Evolutionary conservation across 768 basidiomycete species (phyloP), one percentile per base, ranked within the genome.

Genomic region (Guyanaporus albipodus): DNA sequence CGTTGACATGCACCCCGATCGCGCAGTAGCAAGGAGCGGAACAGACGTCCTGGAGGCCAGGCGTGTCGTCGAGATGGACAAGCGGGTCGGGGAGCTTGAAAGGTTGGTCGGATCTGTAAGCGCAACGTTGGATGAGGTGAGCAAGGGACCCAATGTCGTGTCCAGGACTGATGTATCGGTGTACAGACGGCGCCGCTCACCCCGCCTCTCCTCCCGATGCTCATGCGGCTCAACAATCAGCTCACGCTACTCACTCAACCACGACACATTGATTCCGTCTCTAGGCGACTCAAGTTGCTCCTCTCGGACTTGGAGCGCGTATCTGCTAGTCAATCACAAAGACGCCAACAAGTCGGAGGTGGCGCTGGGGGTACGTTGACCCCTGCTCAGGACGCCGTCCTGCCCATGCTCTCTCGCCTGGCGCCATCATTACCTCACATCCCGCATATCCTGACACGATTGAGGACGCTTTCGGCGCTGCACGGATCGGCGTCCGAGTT

Each of bases 261-360:
- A 0, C 83, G 94, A 14, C 93, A 98, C 61, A 84, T 98, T 40
- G 96, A 99, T 66, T 88, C 91, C 10, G 87, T 97, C 52, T 94
- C 94, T 2, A 81, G 95, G 5, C 84, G 95, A 5, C 78, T 98
- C 50, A 99, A 98, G 60, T 72, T 97, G 8, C 78, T 98, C 15
- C 75, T 95, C 12, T 85, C 92, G 1, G 96, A 99, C 66, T 78
- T 99, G 41, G 95, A 98, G 40, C 84, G 94, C 24, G 78, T 80
- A 4, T 81, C 85, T 27, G 62, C 64, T 6, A 74, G 70, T 11
- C 64, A 66, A 34, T 11, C 17, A 31, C 63, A 46, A 44, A 62
- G 56, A 50, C 65, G 49, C 50, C 64, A 43, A 49, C 49, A 51
- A 14, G 39, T 55, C n/a, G 46, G 42, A 17, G 36, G 28, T 15